Evolutionary conservation across 1,284 basidiomycete genomes (phyloP), one percentile per base, ranked within the genome.

Genomic region (Sanghuangporus weigelae): DNA sequence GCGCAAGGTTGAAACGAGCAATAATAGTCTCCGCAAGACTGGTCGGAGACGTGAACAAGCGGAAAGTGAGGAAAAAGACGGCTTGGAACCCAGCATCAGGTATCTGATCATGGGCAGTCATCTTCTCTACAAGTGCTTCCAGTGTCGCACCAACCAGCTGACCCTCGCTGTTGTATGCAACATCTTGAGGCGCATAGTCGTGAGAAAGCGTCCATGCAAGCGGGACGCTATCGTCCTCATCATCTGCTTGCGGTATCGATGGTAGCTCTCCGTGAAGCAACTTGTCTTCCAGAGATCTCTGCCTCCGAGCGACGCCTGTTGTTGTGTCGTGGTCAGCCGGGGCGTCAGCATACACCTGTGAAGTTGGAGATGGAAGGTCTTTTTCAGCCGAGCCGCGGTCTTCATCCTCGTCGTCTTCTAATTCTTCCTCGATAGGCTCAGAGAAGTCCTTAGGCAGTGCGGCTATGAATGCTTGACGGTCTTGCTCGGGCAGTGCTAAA

Each of bases 11-110:
- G 76, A 93, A 99, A 14, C 96, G 89, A 42, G 81, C 76, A 63
- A 95, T 87, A 62, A 98, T 78, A 0, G 87, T 81, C 10, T 90
- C 84, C 1, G 92, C 82, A 36, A 99, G 83, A 63, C 92, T 88
- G 7, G 76, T 64, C 0, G 96, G 92, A 0, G 89, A 86, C 0
- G 91, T 87, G 76, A 98, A 98, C 67, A 98, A 77, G n/a, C 96
- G 86, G 81, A 99, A 99, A 0, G 95, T 97, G 71, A 96, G 80
- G 81, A 96, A 96, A 79, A 99, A 98, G 16, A 96, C 90, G 1
- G 88, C 85, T 26, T 89, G 83, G 72, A 98, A 95, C 0, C 86
- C 85, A 16, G 89, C 81, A 69, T 98, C 95, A 38, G 93, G 91
- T 57, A 93, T 84, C 56, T 88, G 88, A 71, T 95, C 93, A 71